Evolutionary conservation across 106 monocot species (phyloP).

Genomic region (Amphibolis antarctica): DNA sequence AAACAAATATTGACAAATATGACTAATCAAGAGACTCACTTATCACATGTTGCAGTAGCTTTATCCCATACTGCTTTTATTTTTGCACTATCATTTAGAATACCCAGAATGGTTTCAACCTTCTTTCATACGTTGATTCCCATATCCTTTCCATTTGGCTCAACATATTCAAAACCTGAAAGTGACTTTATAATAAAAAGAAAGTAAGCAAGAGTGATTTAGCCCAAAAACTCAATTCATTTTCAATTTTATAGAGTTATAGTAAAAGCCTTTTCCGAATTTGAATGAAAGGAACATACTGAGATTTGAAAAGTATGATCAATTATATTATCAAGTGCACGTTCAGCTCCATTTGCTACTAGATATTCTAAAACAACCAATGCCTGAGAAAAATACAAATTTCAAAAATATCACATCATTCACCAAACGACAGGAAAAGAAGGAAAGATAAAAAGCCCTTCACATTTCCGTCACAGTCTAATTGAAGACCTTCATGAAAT

Average conservation of each 20-base stretch:
- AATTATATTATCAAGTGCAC: slow-evolving; percentile 75
- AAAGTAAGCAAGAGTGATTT: slow-evolving; percentile 1
- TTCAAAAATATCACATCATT: neutral
- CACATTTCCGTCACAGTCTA: slow-evolving; percentile 89
- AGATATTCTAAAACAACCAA: slow-evolving; percentile 85
- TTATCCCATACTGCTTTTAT: slow-evolving; percentile 71
- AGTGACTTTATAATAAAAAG: slow-evolving; percentile 39
- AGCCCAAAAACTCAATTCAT: no score
- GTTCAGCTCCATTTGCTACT: slow-evolving; percentile 82
- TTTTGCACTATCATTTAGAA: slow-evolving; percentile 67
- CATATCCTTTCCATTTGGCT: slow-evolving; percentile 85
- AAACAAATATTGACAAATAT: neutral
- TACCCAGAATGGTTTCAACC: slow-evolving; percentile 58
- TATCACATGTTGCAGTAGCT: slow-evolving; percentile 79
- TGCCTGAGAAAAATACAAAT: slow-evolving; percentile 29
- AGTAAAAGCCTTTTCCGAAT: neutral
- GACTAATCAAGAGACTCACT: slow-evolving; percentile 36
- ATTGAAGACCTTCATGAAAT: slow-evolving; percentile 94
- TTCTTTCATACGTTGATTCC: slow-evolving; percentile 94
- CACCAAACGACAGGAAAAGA: neutral
- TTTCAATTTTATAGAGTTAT: no score
- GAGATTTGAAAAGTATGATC: slow-evolving; percentile 70
- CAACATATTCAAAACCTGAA: slow-evolving; percentile 77
- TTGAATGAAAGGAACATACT: slow-evolving; percentile 15
- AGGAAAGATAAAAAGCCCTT: slow-evolving; percentile 3